Evolutionary conservation across 345 rosid genomes (phyloP), one percentile per base, ranked within the genome.

Genomic region (Eucalyptus polybractea): DNA sequence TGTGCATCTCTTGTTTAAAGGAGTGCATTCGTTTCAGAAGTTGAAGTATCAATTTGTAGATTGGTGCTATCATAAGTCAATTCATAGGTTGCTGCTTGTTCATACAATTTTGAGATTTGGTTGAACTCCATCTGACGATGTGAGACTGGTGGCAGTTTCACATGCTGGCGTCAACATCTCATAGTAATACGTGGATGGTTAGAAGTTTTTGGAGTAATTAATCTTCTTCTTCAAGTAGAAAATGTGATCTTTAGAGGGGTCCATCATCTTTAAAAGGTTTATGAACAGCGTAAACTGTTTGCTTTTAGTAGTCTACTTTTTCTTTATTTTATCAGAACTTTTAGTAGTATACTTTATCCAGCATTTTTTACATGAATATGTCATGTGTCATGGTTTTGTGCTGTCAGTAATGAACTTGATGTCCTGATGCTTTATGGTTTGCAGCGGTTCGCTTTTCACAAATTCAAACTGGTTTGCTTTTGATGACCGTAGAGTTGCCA

Each of bases 391-490:
- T 51, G 29, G 11, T 80, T 60, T 40, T 81, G 37, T 69, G 40
- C 58, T n/a, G 22, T 88, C 19, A n/a, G 29, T 76, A 7, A n/a
- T 42, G 27, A 15, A 44, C 69, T 81, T 51, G 25, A 29, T 15
- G 37, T 81, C 58, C 65, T 86, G 87, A 86, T 81, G 19, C 72
- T 83, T 58, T 27, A 25, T 56, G 76, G 86, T 87, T 10, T 91
- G 94, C 94, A 97, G 98, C 56, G 93, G 95, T 65, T 95, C 98
- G 13, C 98, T 95, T 88, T 96, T 97, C 90, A 92, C 97, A 67
- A 96, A 96, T 92, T 95, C 99, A 91, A 96, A 97, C 93, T 95
- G 99, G 99, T 96, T 96, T 90, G 97, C 98, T 65, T 96, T 96
- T 87, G 96, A 96, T 88, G 99, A 95, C 91, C 97, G 94, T 65